Evolutionary conservation across 2,329 filamentous ascomycete genomes (phyloP), one percentile per base, ranked within the genome.

Genomic region (Microcyclosporella mali): DNA sequence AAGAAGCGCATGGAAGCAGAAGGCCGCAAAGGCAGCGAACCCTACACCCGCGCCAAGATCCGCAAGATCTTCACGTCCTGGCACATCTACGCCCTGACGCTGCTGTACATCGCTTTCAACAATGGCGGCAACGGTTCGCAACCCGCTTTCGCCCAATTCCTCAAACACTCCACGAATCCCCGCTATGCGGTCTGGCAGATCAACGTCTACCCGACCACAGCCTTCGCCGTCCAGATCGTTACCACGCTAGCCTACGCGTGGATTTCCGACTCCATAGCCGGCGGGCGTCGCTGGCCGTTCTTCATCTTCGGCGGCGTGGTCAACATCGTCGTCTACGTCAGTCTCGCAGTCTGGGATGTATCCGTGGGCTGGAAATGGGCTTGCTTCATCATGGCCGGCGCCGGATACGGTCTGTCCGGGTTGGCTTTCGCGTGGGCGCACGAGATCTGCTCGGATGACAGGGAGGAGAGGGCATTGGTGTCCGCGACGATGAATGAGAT

Each of bases 401-500:
- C 63, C 3, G 69, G 69, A 1, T 67, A 61, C 32, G 73, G 72
- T 0, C 52, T 76, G 0, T 71, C 67, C 14, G 72, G 73, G 6
- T 57, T 77, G 3, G 68, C 65, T 46, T 72, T 75, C 62, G 72
- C 73, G 58, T 73, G 59, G 56, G 66, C 65, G 6, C 17, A 43
- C 40, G 75, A 78, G 47, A 75, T 77, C 15, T 78, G 74, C 45
- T 65, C 70, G 2, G 63, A 64, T 2, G 71, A 81, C 35, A 77
- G 80, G 41, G 81, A 85, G 59, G 81, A 85, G 63, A 68, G 81
- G 8, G 80, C 81, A 0, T 62, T 85, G 2, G 78, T 84, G 0
- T 72, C 81, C 0, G 81, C 70, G 0, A 65, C 68, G 7, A 84
- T 84, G 78, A 85, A 85, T 45, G 75, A 82, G 57, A 74, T 85